Percentiles rank a stretch among this genome's conserved stretches.
phyloP scores from a whole-genome alignment of 768 basidiomycete genomes.

The Trametes gibbosa region DNA sequence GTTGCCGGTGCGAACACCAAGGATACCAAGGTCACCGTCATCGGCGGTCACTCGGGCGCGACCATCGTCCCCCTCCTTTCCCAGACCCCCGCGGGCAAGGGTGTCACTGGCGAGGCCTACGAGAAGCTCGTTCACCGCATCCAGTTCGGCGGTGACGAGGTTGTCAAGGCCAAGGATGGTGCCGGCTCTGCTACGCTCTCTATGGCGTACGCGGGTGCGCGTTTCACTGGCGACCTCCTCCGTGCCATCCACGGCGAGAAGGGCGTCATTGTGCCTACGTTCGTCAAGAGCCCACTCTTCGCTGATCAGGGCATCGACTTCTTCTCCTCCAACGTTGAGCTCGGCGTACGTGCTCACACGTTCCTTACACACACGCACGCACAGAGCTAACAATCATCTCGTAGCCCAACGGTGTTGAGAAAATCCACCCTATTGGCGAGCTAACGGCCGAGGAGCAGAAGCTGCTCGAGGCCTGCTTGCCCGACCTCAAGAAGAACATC shows the following conservation, averaged over 20 bases:
- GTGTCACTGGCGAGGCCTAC: slow-evolving; percentile 71
- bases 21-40: slow-evolving; percentile 74
- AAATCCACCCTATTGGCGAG: slow-evolving; percentile 82
- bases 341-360: slow-evolving; percentile 62
- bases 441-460: slow-evolving; percentile 81
- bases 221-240: slow-evolving; percentile 60
- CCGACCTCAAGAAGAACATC: slow-evolving; percentile 96
- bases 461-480: slow-evolving; percentile 82
- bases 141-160: slow-evolving; percentile 97
- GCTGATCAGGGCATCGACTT: slow-evolving; percentile 85
- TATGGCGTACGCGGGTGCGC: slow-evolving; percentile 77
- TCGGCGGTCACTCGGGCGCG: slow-evolving; percentile 96
- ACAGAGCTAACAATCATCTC: slow-evolving; percentile 12
- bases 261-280: slow-evolving; percentile 73
- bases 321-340: slow-evolving; percentile 93
- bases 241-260: slow-evolving; percentile 66
- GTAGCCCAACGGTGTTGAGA: slow-evolving; percentile 83
- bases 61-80: slow-evolving; percentile 97
- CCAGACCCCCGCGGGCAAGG: slow-evolving; percentile 69
- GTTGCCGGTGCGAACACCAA: slow-evolving; percentile 63
- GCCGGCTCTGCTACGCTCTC: slow-evolving; percentile 74
- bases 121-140: slow-evolving; percentile 86
- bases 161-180: slow-evolving; percentile 96
- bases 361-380: not conserved
- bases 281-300: slow-evolving; percentile 87